Base-by-base conservation (phyloP, 164 flowering plant genomes). In the Aristolochia californica region DNA sequence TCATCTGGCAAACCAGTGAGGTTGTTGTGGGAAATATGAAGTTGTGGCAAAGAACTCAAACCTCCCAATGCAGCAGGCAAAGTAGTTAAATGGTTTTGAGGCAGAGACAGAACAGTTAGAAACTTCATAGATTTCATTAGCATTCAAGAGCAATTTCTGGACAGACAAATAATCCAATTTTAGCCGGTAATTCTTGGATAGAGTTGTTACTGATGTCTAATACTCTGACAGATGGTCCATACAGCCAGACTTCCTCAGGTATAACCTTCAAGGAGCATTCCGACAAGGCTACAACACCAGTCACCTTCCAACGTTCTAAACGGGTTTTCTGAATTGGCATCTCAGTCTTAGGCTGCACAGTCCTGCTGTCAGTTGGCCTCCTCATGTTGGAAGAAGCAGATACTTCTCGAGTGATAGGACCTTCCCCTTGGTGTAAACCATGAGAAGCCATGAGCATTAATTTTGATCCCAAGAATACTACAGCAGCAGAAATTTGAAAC, bases 211-310 rank as follows among this genome's bases (percentile, higher is more conserved):
- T 77, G 55, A 82, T 9, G 68, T 91, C 95, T 68, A 88, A 73
- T 22, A 83, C 74, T 68, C 88, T 78, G 47, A 70, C 72, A 67
- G 84, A 74, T 69, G 79, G 10, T 63, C 82, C 88, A 75, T 83
- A 83, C 45, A 45, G 67, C 96, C 93, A 91, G 45, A 87, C 89
- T 72, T 87, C 95, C 56, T 80, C 86, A 63, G 98, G 96, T 60
- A 91, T 78, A 52, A 50, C 77, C 90, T 80, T 77, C 75, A 91
- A 73, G 59, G 69, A 58, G 69, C 59, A 63, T 24, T 74, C 76
- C 55, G 88, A 70, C 62, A 91, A 66, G 45, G 79, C 87, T 16
- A 88, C 56, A 44, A 88, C 78, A 55, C 91, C 86, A 66, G 95
- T 84, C 13, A 69, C 69, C 70, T 79, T 85, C 95, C 96, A 88